Base-by-base conservation (phyloP, 2,329 filamentous ascomycete genomes). In the Trichoderma brevicompactum region DNA sequence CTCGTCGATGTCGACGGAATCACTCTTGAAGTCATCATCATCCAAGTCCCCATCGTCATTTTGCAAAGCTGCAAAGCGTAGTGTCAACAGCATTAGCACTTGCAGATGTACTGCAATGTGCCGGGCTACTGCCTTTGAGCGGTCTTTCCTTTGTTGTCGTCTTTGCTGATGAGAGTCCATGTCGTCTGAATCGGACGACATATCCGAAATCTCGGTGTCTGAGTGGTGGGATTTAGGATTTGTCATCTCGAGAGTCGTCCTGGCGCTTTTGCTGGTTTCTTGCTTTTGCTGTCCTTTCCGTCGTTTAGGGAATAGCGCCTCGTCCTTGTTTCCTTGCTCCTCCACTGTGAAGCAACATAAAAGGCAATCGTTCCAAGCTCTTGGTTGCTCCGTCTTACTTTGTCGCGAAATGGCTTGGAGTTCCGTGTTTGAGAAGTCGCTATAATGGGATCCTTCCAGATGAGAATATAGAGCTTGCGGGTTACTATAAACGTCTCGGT, bases 81-180 rank as follows among this genome's bases (percentile, higher is more conserved):
- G 13, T 17, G 65, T 67, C 50, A 67, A 28, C 15, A 56, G 36
- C 62, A 65, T 65, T 7, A 67, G 19, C 10, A 52, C 43, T 19
- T 65, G 65, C n/a, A 67, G 36, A 52, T 67, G 65, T 13, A n/a
- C n/a, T 12, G 65, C 65, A 52, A 67, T 55, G 7, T 67, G 65
- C 15, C 48, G 49, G n/a, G 40, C 34, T 32, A 62, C 32, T 9
- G 36, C 15, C 36, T 62, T 65, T 3, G 63, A 65, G 12, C 23
- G 48, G 3, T 62, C 49, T 32, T 23, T 38, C 6, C 13, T 40
- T 3, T 23, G 44, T 41, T 56, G 19, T 23, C n/a, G 12, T 50
- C 8, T 40, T 3, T 23, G 34, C 38, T 40, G 15, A 19, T 61
- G 40, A 38, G 41, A 55, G 15, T 7, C 38, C 10, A 15, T 15